phyloP scores from a whole-genome alignment of 1,139 yeast genomes.

The Zygosaccharomyces pseudobailii region DNA sequence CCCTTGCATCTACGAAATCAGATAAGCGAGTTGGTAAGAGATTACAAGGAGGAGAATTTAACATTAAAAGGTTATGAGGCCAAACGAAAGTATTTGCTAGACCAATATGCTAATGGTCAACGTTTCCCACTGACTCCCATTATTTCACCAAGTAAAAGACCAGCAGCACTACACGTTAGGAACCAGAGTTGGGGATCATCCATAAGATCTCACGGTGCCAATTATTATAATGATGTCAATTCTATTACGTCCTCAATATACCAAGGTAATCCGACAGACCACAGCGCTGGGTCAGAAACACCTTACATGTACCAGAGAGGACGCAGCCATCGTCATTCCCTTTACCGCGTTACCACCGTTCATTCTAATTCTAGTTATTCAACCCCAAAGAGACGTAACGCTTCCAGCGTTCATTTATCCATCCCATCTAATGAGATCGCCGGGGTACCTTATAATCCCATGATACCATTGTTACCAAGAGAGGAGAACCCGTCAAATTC shows the following conservation, averaged over 20 bases:
- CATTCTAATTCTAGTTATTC: constrained; percentile 21
- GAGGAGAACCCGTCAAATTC: constrained; percentile 36
- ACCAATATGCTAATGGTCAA: constrained; percentile 20
- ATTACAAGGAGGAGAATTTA: constrained; percentile 58
- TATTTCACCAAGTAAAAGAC: constrained; percentile 7
- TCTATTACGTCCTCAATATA: constrained; percentile 9
- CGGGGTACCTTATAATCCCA: constrained; percentile 35
- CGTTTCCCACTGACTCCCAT: constrained; percentile 14
- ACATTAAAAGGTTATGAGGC: constrained; percentile 65
- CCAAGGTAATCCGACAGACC: constrained; percentile 4
- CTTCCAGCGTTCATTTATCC: constrained; percentile 23
- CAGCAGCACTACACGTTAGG: constrained; percentile 6
- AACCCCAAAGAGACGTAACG: constrained; percentile 15
- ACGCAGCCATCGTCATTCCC: constrained; percentile 16
- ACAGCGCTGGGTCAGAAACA: constrained; percentile 1
- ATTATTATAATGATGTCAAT: constrained; percentile 5
- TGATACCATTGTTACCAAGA: constrained; percentile 60
- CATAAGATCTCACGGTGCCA: constrained; percentile 18
- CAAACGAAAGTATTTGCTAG: constrained; percentile 47
- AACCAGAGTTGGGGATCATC: constrained; percentile 21
- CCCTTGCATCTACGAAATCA: constrained; percentile 28
- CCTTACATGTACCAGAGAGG: constrained; percentile 2
- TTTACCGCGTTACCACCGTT: constrained; percentile 31
- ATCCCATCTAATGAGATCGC: constrained; percentile 18
- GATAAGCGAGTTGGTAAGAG: constrained; percentile 44